phyloP scores from a whole-genome alignment of 192 early-diverging fungal genomes.

The Backusella luteola region DNA sequence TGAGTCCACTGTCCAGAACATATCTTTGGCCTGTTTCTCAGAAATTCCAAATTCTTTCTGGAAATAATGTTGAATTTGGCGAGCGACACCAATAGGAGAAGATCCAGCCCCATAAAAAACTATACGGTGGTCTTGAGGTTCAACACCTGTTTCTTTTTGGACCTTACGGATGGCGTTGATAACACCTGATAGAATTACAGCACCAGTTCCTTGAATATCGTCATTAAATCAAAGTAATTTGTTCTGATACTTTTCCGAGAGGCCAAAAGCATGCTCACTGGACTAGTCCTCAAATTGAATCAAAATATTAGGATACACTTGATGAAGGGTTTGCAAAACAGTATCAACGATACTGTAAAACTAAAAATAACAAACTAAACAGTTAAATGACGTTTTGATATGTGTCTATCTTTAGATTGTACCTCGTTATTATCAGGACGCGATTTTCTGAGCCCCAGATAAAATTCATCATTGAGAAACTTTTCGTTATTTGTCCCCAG shows the following conservation, averaged over 20 bases:
- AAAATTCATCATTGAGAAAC: conserved; percentile 84
- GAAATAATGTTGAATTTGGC: conserved; percentile 84
- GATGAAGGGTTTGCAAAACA: conserved; percentile 69
- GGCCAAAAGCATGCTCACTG: conserved; percentile 84
- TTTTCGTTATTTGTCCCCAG: conserved; percentile 88
- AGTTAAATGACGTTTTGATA: background rate
- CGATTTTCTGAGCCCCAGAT: conserved; percentile 76
- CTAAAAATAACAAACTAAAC: background rate
- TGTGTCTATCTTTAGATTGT: background rate
- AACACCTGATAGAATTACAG: conserved; percentile 92
- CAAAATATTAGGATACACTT: conserved; percentile 76
- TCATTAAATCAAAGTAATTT: conserved; percentile 91
- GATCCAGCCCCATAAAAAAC: conserved; percentile 95
- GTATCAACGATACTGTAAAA: conserved; percentile 86
- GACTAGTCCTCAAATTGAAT: conserved; percentile 98
- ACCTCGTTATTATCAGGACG: conserved; percentile 55
- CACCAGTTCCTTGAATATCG: conserved; percentile 92
- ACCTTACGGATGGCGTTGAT: conserved; percentile 79
- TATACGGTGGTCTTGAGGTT: conserved; percentile 75
- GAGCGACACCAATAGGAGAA: conserved; percentile 92
- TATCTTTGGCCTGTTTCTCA: conserved; percentile 65
- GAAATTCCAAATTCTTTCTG: conserved; percentile 68
- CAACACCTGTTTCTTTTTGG: conserved; percentile 56
- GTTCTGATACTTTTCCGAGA: conserved; percentile 77
- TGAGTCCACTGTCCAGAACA: conserved; percentile 87